These are phyloP conservation scores for Aspergillus chevalieri DNA, from an alignment of 2,329 filamentous ascomycete species.

Conservation along the genomic window DNA sequence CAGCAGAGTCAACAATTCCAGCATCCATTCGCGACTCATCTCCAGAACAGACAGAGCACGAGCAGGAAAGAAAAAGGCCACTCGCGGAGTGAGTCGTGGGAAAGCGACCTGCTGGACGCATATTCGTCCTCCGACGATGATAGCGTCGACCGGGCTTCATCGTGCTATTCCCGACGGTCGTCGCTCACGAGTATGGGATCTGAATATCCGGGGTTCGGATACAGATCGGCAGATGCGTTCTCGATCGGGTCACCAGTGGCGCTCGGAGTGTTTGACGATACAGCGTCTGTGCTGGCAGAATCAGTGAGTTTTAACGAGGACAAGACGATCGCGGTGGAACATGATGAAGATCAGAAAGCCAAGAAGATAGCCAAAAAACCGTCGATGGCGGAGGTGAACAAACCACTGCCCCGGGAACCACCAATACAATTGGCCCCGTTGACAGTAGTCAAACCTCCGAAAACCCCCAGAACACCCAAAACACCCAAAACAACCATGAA, in stretches of 20 bases:
- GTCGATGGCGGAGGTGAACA: slow-evolving; percentile 27
- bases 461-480: not conserved
- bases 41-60: no score
- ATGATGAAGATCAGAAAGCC: slow-evolving; percentile 1
- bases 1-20: not conserved
- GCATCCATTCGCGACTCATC: no score
- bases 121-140: slow-evolving; percentile 20
- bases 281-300: slow-evolving; percentile 4
- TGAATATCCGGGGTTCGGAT: slow-evolving; percentile 12
- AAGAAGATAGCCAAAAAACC: slow-evolving; percentile 7
- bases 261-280: slow-evolving; percentile 31
- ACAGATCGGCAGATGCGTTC: slow-evolving; percentile 17
- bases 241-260: slow-evolving; percentile 19
- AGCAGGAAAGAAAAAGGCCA: not conserved
- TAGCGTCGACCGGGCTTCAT: slow-evolving; percentile 25
- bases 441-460: slow-evolving; percentile 11
- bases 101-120: no score
- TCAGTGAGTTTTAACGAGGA: slow-evolving; percentile 7
- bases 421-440: slow-evolving; percentile 24
- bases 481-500: not conserved
- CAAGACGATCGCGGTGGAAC: slow-evolving; percentile 7
- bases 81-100: not conserved
- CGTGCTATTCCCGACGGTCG: slow-evolving; percentile 30
- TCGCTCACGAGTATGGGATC: slow-evolving; percentile 30
- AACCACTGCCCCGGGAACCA: slow-evolving; percentile 37